Evolutionary conservation across 352 stramenopile genomes (phyloP), one percentile per base, ranked within the genome.

Genomic region (Phytopythium helicoides): DNA sequence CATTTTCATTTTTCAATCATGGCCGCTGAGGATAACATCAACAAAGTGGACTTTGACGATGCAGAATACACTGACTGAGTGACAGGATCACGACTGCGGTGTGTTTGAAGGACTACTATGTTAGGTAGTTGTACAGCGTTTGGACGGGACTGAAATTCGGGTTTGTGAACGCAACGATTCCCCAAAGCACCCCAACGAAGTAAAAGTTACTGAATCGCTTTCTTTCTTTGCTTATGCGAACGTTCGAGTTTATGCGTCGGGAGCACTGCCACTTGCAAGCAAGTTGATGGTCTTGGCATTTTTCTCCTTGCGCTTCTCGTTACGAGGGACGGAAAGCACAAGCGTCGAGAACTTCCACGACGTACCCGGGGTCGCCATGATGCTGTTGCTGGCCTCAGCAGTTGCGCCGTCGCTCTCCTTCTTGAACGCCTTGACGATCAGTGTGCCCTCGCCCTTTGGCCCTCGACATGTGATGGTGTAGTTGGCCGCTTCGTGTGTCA

Each of bases 311-410:
- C 70, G 67, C 36, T 79, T 81, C 42, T 75, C 70, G 31, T 81
- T 89, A 47, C 75, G 78, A 48, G 66, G 75, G 26, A 87, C 62
- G 7, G 70, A 77, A 8, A 89, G 62, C 62, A 89, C 68, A 7
- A 89, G 66, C 7, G 79, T 87, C 8, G 79, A 87, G 48, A 89
- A 89, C 51, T 86, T 87, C 79, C 79, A 89, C 38, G 79, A 73
- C 6, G 76, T 87, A 31, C 79, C 79, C 1, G 79, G 79, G 8
- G 76, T 86, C 12, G 70, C 62, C 69, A 89, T 82, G 47, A 81
- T 61, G 22, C 51, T 45, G 14, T 51, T 44, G 21, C 46, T 46
- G 5, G 41, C 38, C 7, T 31, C 5, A 35, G 62, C 58, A 15
- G 54, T 54, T 7, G 58, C 47, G 1, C 47, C 47, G 35, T 68